Evolutionary conservation across 2,329 filamentous ascomycete species (phyloP).

Genomic region (Sphaerulina populicola): DNA sequence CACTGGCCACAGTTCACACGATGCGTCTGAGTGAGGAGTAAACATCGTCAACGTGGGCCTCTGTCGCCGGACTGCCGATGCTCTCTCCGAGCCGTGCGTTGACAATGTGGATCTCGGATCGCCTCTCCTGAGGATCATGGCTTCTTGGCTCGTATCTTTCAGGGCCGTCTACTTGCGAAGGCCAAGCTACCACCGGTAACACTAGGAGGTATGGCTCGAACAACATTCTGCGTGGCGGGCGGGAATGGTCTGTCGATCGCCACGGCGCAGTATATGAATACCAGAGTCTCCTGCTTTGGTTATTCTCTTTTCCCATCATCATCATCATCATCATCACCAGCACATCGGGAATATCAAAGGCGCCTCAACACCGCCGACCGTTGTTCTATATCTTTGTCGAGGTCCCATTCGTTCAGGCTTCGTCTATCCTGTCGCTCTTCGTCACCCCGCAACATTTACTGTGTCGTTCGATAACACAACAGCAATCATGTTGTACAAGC

Average conservation of each 20-base stretch:
- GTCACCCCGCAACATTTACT: not conserved
- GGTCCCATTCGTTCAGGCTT: constrained; percentile 1
- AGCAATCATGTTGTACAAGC: constrained; percentile 10
- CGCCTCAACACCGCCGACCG: not conserved
- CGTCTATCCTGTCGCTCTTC: not conserved
- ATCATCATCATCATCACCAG: not conserved
- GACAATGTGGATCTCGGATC: not conserved
- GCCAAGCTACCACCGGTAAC: not conserved
- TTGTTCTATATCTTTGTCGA: not conserved
- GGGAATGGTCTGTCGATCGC: constrained; percentile 4
- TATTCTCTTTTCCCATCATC: constrained; percentile 3
- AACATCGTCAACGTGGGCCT: not conserved
- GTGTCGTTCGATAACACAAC: not conserved
- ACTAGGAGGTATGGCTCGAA: constrained; percentile 3
- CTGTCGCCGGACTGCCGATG: not conserved
- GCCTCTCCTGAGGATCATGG: not conserved
- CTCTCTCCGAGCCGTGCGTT: not conserved
- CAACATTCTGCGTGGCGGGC: not conserved
- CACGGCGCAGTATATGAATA: constrained; percentile 3
- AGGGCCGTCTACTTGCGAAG: not conserved
- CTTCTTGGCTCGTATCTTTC: constrained; percentile 1
- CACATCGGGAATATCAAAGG: not conserved
- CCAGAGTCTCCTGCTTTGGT: not conserved
- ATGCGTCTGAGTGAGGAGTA: not conserved
- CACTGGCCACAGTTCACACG: not conserved